Base-by-base conservation (phyloP, 306 rosid species). In the Cajanus cajan region DNA sequence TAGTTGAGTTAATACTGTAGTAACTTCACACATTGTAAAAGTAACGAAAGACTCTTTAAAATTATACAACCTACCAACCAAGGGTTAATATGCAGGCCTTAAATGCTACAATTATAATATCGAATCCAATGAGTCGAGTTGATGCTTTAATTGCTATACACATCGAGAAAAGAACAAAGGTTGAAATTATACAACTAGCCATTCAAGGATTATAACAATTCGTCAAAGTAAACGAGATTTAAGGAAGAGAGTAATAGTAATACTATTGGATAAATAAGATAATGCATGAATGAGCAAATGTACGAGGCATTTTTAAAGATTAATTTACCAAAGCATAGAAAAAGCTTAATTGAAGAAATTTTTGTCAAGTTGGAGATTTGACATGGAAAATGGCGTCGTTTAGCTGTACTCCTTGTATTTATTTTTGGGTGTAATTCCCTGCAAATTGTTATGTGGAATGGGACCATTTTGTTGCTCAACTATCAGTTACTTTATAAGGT, bases 81-180 rank as follows among this genome's bases (percentile, higher is more conserved):
- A 39, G 24, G 24, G 22, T 36, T 72, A 51, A 6, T 33, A 47
- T 65, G 48, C n/a, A 37, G 51, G 33, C 18, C 51, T 39, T 66
- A 5, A 66, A 39, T 40, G 71, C 34, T 57, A 44, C 71, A 40
- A 21, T 66, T 13, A 31, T 37, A 58, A 65, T 51, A 24, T 36
- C 16, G 67, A 77, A 77, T 65, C 67, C 74, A 66, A 33, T 57
- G 62, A 33, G 71, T 25, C 22, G 19, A 16, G 39, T 45, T 14
- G 51, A 52, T 6, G 59, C 28, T 24, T 24, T 2, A 12, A 58
- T 58, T 12, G 13, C 65, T 25, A 25, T 58, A 6, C 16, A 41
- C 68, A 41, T 40, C 12, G 55, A 2, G 3, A 3, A 43, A 43
- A 15, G 39, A 68, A 40, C 31, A 57, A 24, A 57, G 51, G 0